These are phyloP conservation scores for Pyrenophora graminea DNA, from an alignment of 2,329 filamentous ascomycete species.

Conservation along the genomic window DNA sequence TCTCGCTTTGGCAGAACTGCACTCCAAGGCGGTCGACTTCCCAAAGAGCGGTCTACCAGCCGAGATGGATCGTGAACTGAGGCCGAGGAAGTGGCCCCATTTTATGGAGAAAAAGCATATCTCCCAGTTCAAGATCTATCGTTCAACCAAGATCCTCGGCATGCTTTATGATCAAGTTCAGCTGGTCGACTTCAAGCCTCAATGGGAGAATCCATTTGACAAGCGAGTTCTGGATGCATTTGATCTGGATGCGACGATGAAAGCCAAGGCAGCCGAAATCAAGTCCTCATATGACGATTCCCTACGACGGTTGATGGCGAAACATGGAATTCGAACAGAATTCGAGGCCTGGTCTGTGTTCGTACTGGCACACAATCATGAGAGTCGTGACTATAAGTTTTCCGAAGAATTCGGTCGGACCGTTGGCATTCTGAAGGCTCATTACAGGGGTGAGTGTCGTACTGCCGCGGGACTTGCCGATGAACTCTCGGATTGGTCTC, in stretches of 20 bases:
- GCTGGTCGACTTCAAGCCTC: conserved; percentile 70
- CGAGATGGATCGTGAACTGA: conserved; percentile 63
- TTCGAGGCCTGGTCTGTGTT: conserved; percentile 93
- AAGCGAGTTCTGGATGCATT: conserved; percentile 70
- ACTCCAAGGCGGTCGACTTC: conserved; percentile 93
- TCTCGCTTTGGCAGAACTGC: conserved; percentile 73
- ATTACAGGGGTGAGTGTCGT: conserved; percentile 70
- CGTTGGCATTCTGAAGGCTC: conserved; percentile 66
- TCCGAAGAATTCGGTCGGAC: conserved; percentile 80
- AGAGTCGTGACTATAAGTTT: conserved; percentile 80
- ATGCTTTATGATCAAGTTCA: conserved; percentile 79
- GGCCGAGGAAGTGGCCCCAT: conserved; percentile 74
- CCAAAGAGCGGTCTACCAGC: conserved; percentile 86
- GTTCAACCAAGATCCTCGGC: conserved; percentile 74
- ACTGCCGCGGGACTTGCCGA: conserved; percentile 59
- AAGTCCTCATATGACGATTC: conserved; percentile 79
- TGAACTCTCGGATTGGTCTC: conserved; percentile 40
- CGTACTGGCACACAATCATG: conserved; percentile 72
- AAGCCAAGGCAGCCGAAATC: conserved; percentile 65
- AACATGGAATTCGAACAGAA: conserved; percentile 81
- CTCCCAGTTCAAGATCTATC: conserved; percentile 59
- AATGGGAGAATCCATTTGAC: conserved; percentile 77
- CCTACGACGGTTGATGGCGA: conserved; percentile 79
- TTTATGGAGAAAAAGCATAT: conserved; percentile 76
- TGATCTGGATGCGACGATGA: conserved; percentile 56